Conservation (phyloP, 169 alveolate genomes). For the Eimeria maxima region DNA sequence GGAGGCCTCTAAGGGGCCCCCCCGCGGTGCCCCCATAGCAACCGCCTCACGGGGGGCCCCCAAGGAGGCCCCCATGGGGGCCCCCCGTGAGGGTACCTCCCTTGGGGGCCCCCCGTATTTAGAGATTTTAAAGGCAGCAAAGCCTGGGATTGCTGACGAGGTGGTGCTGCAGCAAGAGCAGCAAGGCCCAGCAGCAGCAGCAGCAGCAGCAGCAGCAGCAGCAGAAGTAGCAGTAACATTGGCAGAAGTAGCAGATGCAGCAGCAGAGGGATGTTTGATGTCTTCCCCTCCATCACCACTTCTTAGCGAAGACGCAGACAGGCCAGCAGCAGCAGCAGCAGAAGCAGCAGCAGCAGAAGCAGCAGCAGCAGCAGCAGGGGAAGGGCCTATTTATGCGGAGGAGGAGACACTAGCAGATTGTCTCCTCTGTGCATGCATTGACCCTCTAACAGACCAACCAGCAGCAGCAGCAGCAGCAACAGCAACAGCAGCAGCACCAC, state of each 20-base stretch:
- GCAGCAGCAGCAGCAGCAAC: constrained; percentile 21
- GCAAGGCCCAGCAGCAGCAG: neutral
- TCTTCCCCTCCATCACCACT: too few species aligned
- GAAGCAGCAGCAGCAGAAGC: constrained; percentile 7
- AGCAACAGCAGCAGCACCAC: neutral
- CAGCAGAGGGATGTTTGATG: neutral
- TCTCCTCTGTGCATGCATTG: constrained; percentile 8
- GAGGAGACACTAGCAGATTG: constrained; percentile 40
- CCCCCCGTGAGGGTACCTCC: neutral
- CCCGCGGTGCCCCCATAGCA: too few species aligned
- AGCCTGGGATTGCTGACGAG: neutral
- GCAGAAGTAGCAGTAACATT: neutral
- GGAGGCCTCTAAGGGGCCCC: too few species aligned
- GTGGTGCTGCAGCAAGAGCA: neutral
- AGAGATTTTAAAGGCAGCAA: neutral
- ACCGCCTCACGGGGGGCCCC: too few species aligned
- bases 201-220: neutral
- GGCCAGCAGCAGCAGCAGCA: constrained; percentile 6
- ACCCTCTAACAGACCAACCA: neutral
- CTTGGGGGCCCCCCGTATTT: neutral
- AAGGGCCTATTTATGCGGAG: neutral
- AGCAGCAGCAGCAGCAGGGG: constrained; percentile 8
- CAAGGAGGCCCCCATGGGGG: neutral
- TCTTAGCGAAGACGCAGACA: too few species aligned
- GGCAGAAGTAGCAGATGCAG: neutral